Conservation (phyloP, 495 filamentous ascomycete species). For the Patellaria atrata region DNA sequence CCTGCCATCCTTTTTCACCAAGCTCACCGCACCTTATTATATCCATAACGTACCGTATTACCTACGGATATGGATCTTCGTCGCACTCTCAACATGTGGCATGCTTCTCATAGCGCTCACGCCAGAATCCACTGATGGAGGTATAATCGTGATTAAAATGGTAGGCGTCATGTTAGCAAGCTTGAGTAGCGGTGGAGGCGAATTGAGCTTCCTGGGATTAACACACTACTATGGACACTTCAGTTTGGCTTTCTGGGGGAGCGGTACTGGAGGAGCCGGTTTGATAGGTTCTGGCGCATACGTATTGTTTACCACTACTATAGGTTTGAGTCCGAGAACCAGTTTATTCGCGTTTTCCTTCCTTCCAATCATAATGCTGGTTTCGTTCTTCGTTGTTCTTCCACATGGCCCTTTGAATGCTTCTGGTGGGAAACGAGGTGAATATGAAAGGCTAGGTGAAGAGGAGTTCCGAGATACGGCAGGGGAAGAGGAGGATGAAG, state of each 20-base stretch:
- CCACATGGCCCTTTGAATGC: constrained; percentile 46
- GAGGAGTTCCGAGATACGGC: constrained; percentile 26
- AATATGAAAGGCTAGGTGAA: constrained; percentile 29
- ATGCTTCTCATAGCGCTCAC: constrained; percentile 83
- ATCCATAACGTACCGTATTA: constrained; percentile 77
- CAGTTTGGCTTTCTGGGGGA: constrained; percentile 83
- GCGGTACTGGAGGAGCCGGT: constrained; percentile 83
- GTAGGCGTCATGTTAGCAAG: constrained; percentile 75
- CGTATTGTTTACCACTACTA: constrained; percentile 63
- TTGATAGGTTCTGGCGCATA: constrained; percentile 78
- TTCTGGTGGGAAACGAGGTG: constrained; percentile 31
- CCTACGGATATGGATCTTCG: constrained; percentile 57
- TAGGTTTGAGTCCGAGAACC: constrained; percentile 52
- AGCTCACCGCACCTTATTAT: constrained; percentile 82
- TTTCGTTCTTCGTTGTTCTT: constrained; percentile 70
- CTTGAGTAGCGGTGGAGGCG: constrained; percentile 68
- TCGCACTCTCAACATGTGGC: constrained; percentile 53
- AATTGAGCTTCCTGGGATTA: constrained; percentile 76
- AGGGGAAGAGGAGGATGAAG: constrained; percentile 9
- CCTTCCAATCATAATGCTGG: constrained; percentile 67
- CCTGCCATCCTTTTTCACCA: constrained; percentile 73
- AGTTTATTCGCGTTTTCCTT: constrained; percentile 64
- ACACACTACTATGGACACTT: constrained; percentile 91
- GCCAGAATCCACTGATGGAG: constrained; percentile 41
- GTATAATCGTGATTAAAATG: constrained; percentile 57